Conservation (phyloP, 2,329 filamentous ascomycete species). For the Penicillium sp. region DNA sequence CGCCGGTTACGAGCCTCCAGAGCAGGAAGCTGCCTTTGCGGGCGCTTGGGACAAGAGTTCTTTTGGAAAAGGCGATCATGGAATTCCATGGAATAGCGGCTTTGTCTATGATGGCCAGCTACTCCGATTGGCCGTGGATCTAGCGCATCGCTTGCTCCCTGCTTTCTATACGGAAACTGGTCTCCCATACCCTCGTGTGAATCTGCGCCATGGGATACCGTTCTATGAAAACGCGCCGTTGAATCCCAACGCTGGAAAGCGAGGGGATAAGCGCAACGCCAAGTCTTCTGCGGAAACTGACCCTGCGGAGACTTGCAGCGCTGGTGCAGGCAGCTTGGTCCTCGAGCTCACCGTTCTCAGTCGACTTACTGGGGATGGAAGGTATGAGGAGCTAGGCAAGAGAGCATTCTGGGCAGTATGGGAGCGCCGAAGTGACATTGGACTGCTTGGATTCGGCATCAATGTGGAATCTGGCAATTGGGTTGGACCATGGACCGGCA, state of each 20-base stretch:
- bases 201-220: slow-evolving; percentile 84
- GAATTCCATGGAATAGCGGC: slow-evolving; percentile 72
- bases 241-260: slow-evolving; percentile 53
- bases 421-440: slow-evolving; percentile 80
- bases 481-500: slow-evolving; percentile 87
- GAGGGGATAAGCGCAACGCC: slow-evolving; percentile 14
- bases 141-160: slow-evolving; percentile 80
- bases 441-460: slow-evolving; percentile 86
- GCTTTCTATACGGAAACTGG: slow-evolving; percentile 91
- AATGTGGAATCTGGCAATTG: slow-evolving; percentile 89
- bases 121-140: slow-evolving; percentile 81
- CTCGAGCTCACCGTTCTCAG: slow-evolving; percentile 92
- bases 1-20: slow-evolving; percentile 66
- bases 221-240: slow-evolving; percentile 88
- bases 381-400: slow-evolving; percentile 90
- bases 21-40: slow-evolving; percentile 40
- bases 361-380: slow-evolving; percentile 77
- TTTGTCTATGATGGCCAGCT: slow-evolving; percentile 88
- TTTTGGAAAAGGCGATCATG: slow-evolving; percentile 25
- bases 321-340: slow-evolving; percentile 92
- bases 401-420: slow-evolving; percentile 98
- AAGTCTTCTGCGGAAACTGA: slow-evolving; percentile 52
- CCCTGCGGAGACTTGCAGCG: slow-evolving; percentile 94
- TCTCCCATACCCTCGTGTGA: slow-evolving; percentile 92
- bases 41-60: slow-evolving; percentile 43